Conservation (phyloP, 2,329 filamentous ascomycete genomes). For the Fusarium euwallaceae region DNA sequence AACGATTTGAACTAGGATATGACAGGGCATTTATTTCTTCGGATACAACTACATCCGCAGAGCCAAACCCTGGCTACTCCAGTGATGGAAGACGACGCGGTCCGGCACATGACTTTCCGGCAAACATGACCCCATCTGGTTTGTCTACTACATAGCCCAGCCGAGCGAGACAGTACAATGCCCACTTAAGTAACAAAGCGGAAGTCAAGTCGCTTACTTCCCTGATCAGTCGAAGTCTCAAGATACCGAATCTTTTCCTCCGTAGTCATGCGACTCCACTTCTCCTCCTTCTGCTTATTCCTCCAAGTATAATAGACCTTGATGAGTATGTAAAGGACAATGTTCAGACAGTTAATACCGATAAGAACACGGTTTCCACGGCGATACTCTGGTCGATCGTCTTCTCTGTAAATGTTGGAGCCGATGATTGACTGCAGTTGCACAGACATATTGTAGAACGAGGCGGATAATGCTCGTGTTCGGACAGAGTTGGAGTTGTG, state of each 20-base stretch:
- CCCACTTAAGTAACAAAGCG: background rate
- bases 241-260: background rate
- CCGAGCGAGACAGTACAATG: background rate
- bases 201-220: background rate
- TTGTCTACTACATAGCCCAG: background rate
- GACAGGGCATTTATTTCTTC: background rate
- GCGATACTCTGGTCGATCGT: background rate
- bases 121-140: background rate
- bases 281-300: background rate
- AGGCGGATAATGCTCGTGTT: background rate
- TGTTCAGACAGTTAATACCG: background rate
- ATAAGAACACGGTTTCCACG: background rate
- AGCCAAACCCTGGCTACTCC: background rate
- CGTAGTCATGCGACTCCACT: background rate
- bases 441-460: background rate
- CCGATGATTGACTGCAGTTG: background rate
- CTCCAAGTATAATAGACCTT: background rate
- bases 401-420: background rate
- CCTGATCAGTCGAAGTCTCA: background rate
- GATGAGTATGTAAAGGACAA: background rate
- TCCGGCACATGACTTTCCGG: rapidly evolving
- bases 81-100: background rate
- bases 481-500: background rate
- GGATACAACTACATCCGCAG: background rate
- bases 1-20: background rate